Evolutionary conservation across 2,329 filamentous ascomycete species (phyloP), one percentile per base, ranked within the genome.

Genomic region (Dactylonectria macrodidyma): DNA sequence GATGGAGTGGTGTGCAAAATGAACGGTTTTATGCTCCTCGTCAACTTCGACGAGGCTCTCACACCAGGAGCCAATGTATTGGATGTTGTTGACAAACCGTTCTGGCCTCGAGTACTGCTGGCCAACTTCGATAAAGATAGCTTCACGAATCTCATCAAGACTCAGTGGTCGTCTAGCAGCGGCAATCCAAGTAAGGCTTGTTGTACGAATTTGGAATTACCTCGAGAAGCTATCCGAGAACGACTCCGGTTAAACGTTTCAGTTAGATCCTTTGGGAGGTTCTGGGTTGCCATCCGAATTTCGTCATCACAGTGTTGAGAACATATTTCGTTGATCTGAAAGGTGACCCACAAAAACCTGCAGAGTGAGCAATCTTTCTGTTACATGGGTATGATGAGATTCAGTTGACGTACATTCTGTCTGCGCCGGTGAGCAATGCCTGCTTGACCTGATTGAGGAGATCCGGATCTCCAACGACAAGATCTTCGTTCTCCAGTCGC

Each of bases 261-360:
- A 6, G 58, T 46, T 9, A 74, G 22, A n/a, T 58, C 52, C 26
- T 66, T 65, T 0, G 72, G 72, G 2, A 73, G 52, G 9, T 62
- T 48, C 3, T 26, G 30, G 19, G 73, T 54, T 3, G 48, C 48
- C 4, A 24, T 44, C 36, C 59, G 59, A 26, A 69, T 75, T 34
- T 75, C 69, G 2, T 68, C 69, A 41, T 75, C 71, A 38, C 68
- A 69, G 48, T n/a, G 70, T 58, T 77, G 76, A 11, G 70, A 60
- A 55, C 80, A 80, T 7, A 83, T 73, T 47, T 83, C 80, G 11
- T 78, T 61, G 7, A 83, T 72, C 64, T 79, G 78, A 41, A 80
- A 80, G 14, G 71, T 73, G 22, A 81, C 80, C 81, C 81, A 84
- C 3, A 83, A 77, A 73, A 83, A 83, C 81, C 81, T 82, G 60